Base-by-base conservation (phyloP, 2,329 filamentous ascomycete genomes). In the Penicillium expansum region DNA sequence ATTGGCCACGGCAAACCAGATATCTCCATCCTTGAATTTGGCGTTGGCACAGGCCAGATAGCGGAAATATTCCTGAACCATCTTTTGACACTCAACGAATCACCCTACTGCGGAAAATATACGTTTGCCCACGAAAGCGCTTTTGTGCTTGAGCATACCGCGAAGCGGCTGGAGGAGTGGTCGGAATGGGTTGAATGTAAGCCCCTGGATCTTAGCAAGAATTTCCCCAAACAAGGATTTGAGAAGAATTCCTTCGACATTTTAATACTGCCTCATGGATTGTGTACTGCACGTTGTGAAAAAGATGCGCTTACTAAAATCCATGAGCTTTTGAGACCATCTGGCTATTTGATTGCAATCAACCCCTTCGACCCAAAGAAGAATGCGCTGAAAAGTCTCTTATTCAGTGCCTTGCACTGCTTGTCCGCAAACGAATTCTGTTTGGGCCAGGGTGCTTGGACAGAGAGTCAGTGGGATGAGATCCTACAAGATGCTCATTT, bases 1-100 rank as follows among this genome's bases (percentile, higher is more conserved):
- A 20, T 69, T n/a, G 48, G 61, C 18, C 53, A 67, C 30, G 64
- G 63, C 10, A 59, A 67, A 22, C 67, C 67, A 16, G 59, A 58
- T 14, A 55, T 65, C 1, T 66, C 66, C 11, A 62, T 69, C 9
- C 55, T 70, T 4, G 65, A 69, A 30, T 37, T 69, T 20, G 59
- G 61, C 16, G 58, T 60, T 18, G 56, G 62, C n/a, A 52, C 54
- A 20, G 63, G 62, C 1, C 48, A 54, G 8, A 38, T 58, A 16
- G 59, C 61, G 5, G 44, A 38, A 4, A 30, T 43, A 16, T 55
- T 65, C 16, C 41, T 69, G 1, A 35, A 57, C 4, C 2, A 13
- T 1, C 33, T 65, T 4, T 9, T 37, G 2, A 48, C 32, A 1
- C 6, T 10, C 1, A 24, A 32, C 10, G 27, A 29, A 10, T 22